phyloP scores from a whole-genome alignment of 148 eudicot genomes.

The Silene latifolia region DNA sequence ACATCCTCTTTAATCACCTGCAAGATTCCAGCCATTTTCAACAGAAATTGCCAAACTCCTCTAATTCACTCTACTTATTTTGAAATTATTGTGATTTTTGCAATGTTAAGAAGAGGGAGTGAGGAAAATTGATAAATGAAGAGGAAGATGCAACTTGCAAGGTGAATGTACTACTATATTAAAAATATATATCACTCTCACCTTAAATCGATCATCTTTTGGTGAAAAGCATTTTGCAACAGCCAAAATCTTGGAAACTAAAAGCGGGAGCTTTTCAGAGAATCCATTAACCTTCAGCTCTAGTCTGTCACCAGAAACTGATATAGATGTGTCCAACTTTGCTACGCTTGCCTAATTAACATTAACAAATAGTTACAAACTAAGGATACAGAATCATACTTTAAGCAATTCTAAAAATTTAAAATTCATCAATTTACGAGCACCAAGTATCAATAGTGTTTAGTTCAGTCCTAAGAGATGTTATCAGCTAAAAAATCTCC shows the following conservation, averaged over 20 bases:
- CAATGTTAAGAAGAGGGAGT: neutral
- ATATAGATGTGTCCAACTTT: conserved; percentile 88
- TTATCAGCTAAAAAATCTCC: neutral
- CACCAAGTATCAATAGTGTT: neutral
- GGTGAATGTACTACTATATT: neutral
- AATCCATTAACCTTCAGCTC: conserved; percentile 92
- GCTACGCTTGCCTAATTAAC: conserved; percentile 83
- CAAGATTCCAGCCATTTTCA: conserved; percentile 14
- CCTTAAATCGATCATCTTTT: conserved; percentile 81
- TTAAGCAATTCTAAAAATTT: neutral
- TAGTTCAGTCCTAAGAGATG: neutral
- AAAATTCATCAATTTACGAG: neutral
- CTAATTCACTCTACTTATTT: neutral
- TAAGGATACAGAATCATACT: neutral
- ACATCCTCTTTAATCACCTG: conserved; percentile 91
- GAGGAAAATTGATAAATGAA: neutral
- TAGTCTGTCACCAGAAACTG: conserved; percentile 71
- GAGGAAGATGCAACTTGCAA: neutral
- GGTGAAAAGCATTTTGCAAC: conserved; percentile 67
- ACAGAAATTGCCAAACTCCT: neutral
- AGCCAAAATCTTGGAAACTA: conserved; percentile 69
- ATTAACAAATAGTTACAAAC: conserved; percentile 16
- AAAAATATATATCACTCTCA: conserved; percentile 25
- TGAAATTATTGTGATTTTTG: neutral
- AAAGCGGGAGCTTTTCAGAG: conserved; percentile 84